These are phyloP conservation scores for Rhodomyrtus psidioides DNA, from an alignment of 441 rosid genomes.

Conservation along the genomic window DNA sequence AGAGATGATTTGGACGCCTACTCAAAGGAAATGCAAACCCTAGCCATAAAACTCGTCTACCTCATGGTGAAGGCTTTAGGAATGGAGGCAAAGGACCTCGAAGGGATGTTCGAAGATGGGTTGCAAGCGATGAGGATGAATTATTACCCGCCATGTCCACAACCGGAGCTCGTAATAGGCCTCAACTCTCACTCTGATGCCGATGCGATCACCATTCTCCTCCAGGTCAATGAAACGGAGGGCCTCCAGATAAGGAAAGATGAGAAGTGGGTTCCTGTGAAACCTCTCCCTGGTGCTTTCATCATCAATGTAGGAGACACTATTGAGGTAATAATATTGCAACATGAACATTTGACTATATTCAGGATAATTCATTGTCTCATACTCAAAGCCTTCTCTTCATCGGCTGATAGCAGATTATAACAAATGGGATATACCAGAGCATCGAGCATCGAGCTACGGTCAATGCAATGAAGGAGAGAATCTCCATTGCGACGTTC, in stretches of 20 bases:
- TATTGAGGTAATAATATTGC: not conserved
- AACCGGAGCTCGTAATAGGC: slow-evolving; percentile 3
- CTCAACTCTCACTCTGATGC: slow-evolving; percentile 3
- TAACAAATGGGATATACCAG: slow-evolving; percentile 1
- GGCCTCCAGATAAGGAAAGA: slow-evolving; percentile 8
- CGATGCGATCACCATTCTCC: not conserved
- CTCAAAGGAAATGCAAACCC: not conserved
- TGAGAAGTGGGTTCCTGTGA: not conserved
- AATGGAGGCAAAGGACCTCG: not conserved
- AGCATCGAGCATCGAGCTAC: not conserved
- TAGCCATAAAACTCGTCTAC: not conserved
- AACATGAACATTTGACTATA: not conserved
- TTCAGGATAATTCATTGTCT: not conserved
- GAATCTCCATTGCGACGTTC: not conserved
- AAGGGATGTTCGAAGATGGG: not conserved
- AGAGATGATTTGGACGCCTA: not conserved
- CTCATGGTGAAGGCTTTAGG: not conserved
- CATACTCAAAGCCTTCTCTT: not conserved
- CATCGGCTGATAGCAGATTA: not conserved
- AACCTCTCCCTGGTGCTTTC: slow-evolving; percentile 1
- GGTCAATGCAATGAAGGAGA: not conserved
- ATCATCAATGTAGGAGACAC: not conserved
- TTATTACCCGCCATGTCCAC: slow-evolving; percentile 6
- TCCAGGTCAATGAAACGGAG: slow-evolving; percentile 5
- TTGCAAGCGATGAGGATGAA: not conserved